A percentile compares a stretch with the other conserved stretches of the same genome.
phyloP scores from a whole-genome alignment of 2,329 filamentous ascomycete species.

The Xylaria polymorpha region DNA sequence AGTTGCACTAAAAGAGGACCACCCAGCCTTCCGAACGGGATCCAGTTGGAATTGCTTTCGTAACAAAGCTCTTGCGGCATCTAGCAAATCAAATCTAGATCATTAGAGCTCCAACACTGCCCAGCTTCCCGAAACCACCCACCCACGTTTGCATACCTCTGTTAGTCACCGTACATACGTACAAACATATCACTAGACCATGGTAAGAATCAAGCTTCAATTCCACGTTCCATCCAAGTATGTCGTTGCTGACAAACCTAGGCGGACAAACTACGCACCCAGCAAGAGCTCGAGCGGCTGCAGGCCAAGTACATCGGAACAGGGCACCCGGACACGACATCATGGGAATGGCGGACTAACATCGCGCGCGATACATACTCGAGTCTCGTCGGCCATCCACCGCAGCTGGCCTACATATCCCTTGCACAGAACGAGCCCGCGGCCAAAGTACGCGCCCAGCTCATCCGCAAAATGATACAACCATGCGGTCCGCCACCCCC shows the following conservation, averaged over 20 bases:
- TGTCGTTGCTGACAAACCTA: slow-evolving; percentile 16
- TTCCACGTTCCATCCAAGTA: too few relatives aligned
- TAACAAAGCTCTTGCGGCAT: not conserved
- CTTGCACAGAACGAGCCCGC: slow-evolving; percentile 88
- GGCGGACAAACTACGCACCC: slow-evolving; percentile 96
- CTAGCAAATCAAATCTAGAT: not conserved
- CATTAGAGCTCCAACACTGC: not conserved
- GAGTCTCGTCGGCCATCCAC: slow-evolving; percentile 88
- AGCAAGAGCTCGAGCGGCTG: slow-evolving; percentile 96
- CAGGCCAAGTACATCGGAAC: slow-evolving; percentile 97
- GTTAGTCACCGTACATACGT: not conserved
- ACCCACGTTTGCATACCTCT: slow-evolving; percentile 1
- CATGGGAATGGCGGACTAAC: slow-evolving; percentile 97
- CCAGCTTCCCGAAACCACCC: not conserved
- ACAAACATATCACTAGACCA: slow-evolving; percentile 11
- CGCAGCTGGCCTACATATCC: slow-evolving; percentile 87
- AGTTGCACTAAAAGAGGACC: slow-evolving; percentile 16
- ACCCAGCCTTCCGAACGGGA: not conserved
- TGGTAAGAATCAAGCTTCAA: slow-evolving; percentile 18
- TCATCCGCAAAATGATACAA: slow-evolving; percentile 84
- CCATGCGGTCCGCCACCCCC: slow-evolving; percentile 69
- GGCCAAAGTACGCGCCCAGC: slow-evolving; percentile 80
- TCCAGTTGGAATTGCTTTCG: not conserved
- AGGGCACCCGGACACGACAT: slow-evolving; percentile 94
- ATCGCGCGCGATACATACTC: slow-evolving; percentile 93